These are phyloP conservation scores for Trichocomaceae sp. DNA, from an alignment of 2,329 filamentous ascomycete genomes.

Conservation along the genomic window DNA sequence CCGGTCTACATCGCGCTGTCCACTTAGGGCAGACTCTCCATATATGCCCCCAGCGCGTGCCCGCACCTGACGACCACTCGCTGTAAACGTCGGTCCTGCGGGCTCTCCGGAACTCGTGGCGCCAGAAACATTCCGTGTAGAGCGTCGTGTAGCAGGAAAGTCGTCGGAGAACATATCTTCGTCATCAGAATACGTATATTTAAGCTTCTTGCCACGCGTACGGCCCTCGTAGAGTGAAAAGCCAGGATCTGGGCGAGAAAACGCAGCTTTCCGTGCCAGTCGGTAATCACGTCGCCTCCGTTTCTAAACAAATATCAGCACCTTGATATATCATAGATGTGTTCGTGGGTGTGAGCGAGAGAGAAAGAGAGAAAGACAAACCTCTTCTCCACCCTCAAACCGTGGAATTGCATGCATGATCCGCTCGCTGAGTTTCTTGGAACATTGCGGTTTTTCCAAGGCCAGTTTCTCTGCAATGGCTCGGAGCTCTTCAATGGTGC, in stretches of 20 bases:
- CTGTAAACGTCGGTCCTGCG: conserved; percentile 61
- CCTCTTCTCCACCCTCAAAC: conserved; percentile 89
- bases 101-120: conserved; percentile 66
- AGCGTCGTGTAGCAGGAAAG: conserved; percentile 58
- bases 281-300: conserved; percentile 89
- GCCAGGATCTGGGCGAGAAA: conserved; percentile 77
- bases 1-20: conserved; percentile 43
- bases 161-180: conserved; percentile 63
- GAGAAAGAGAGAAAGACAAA: conserved; percentile 45
- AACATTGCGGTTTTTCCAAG: conserved; percentile 73
- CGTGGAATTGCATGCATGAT: conserved; percentile 75
- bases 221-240: conserved; percentile 94
- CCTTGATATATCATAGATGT: background rate
- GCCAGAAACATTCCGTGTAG: conserved; percentile 59
- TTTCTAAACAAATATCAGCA: conserved; percentile 53
- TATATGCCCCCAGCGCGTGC: conserved; percentile 49
- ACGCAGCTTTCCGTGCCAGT: conserved; percentile 74
- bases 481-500: conserved; percentile 79
- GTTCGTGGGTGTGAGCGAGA: background rate
- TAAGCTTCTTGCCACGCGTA: conserved; percentile 90
- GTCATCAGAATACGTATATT: conserved; percentile 92
- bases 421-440: conserved; percentile 68
- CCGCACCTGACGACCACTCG: conserved; percentile 76
- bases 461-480: conserved; percentile 68
- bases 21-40: conserved; percentile 51